Evolutionary conservation across 225 moss, liverwort and hornwort species (phyloP).

Genomic region (Sphagnum tenellum): DNA sequence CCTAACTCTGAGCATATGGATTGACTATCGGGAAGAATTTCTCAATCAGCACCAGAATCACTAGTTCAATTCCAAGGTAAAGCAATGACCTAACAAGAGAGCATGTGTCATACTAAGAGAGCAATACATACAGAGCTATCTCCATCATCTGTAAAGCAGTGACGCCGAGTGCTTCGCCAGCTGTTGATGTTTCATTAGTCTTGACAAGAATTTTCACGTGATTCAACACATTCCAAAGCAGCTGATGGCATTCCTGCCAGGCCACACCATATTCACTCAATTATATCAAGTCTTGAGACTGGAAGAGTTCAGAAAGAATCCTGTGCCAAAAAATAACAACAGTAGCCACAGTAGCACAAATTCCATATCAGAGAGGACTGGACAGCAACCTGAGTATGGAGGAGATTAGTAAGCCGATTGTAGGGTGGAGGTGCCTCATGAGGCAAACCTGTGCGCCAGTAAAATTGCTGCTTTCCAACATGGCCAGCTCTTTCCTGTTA

Average conservation of each 20-base stretch:
- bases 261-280: background rate
- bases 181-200: constrained; percentile 56
- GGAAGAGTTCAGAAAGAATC: too few relatives aligned
- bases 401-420: constrained; percentile 55
- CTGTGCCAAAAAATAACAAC: too few relatives aligned
- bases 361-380: too few relatives aligned
- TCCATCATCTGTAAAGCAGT: constrained; percentile 85
- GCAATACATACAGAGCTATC: constrained; percentile 22
- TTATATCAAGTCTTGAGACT: too few relatives aligned
- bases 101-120: too few relatives aligned
- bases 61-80: too few relatives aligned
- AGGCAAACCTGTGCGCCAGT: constrained; percentile 73
- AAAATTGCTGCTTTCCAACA: constrained; percentile 68
- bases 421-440: constrained; percentile 53
- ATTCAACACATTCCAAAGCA: constrained; percentile 76
- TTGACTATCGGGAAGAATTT: too few relatives aligned
- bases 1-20: too few relatives aligned
- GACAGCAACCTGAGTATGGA: constrained; percentile 64
- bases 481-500: constrained; percentile 74
- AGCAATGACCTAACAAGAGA: too few relatives aligned
- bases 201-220: constrained; percentile 59
- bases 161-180: constrained; percentile 86
- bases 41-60: too few relatives aligned
- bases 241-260: constrained; percentile 76
- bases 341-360: too few relatives aligned